Evolutionary conservation across 1,284 basidiomycete species (phyloP), one percentile per base, ranked within the genome.

Genomic region (Bondarzewia mesenterica): DNA sequence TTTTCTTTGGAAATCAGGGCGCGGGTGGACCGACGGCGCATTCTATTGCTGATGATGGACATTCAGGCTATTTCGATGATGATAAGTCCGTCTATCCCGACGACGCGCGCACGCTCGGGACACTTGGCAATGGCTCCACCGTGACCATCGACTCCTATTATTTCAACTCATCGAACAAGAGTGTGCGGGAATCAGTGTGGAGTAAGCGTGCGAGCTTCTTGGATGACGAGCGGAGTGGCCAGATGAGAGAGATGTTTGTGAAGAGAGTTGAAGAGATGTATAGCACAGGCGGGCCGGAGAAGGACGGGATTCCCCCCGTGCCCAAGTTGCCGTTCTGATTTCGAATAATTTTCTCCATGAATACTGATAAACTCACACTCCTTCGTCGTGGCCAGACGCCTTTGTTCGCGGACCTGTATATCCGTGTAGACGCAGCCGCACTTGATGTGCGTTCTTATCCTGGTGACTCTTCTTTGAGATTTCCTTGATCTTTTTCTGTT

Each of bases 201-300:
- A 67, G 61, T 50, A 57, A 53, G 29, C 73, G 74, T 6, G 63
- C 62, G 38, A 79, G 78, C 56, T 68, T 82, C 51, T 52, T 82
- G 54, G 78, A 82, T 53, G 60, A 64, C 20, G 73, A 78, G 43
- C 70, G 68, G 57, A 80, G 77, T 57, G 73, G 69, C 50, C 60
- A 66, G 51, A 66, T 71, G 48, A 64, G 78, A 46, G 68, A 71
- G 39, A 61, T 70, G 55, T 73, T 82, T 53, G 62, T 81, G 42
- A 55, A 65, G 53, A 62, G 72, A 20, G 74, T 81, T 15, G 75
- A 74, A 56, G 69, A 63, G 47, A 74, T 81, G 73, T 72, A 74
- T 57, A 68, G 69, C 46, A 60, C 60, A 25, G 66, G 62, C 43
- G 69, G 25, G 3, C 15, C 8, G 25, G 58, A 42, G 22, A 42